These are phyloP conservation scores for Aechmea fasciata DNA, from an alignment of 176 grass and related monocot genomes.

Conservation along the genomic window DNA sequence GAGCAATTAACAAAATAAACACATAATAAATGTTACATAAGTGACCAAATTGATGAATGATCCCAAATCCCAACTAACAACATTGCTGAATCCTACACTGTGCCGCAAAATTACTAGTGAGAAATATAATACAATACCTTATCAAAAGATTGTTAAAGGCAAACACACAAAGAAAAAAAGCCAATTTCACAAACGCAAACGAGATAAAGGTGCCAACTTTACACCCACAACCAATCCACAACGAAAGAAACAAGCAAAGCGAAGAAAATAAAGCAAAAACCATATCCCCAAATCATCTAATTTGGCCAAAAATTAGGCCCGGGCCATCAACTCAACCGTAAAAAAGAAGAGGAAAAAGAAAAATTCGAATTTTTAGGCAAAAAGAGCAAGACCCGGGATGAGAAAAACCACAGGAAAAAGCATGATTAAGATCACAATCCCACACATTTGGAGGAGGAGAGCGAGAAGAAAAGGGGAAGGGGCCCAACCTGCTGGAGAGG, in stretches of 20 bases:
- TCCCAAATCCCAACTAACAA: too few relatives aligned
- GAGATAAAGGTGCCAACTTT: not conserved
- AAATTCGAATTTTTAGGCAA: not conserved
- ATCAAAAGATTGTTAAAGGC: too few relatives aligned
- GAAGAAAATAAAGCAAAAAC: not conserved
- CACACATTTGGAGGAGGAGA: not conserved
- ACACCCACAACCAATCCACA: not conserved
- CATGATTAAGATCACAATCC: not conserved
- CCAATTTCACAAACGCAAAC: too few relatives aligned
- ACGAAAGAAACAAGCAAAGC: too few relatives aligned
- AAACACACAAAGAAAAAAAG: too few relatives aligned
- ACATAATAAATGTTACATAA: too few relatives aligned
- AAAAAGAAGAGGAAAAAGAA: not conserved
- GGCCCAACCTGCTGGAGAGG: conserved; percentile 3
- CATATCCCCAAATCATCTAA: not conserved
- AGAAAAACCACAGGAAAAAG: not conserved
- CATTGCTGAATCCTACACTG: too few relatives aligned
- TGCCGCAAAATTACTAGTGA: too few relatives aligned
- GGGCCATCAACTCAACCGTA: too few relatives aligned
- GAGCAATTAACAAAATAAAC: too few relatives aligned
- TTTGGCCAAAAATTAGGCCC: not conserved
- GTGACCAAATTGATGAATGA: too few relatives aligned
- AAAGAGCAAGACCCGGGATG: not conserved
- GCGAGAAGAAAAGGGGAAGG: not conserved
- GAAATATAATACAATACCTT: too few relatives aligned